A percentile compares a stretch with the other conserved stretches of the same genome.
These are phyloP conservation scores for Daldinia childiae DNA, from an alignment of 495 filamentous ascomycete genomes.

Conservation along the genomic window DNA sequence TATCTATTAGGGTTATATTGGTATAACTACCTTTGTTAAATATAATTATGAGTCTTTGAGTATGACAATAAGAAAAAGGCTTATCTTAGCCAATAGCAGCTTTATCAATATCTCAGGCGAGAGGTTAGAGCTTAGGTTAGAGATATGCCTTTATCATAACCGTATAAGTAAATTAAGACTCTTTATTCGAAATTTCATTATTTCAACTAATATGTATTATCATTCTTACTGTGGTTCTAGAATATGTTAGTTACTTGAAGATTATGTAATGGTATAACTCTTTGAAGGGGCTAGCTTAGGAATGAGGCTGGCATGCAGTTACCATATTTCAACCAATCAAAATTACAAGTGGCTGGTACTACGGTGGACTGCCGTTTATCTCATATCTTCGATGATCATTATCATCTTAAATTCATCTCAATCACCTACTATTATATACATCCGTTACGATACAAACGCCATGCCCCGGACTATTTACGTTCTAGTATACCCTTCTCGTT, in stretches of 20 bases:
- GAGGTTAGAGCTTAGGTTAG: too few species aligned
- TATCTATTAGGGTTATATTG: not conserved
- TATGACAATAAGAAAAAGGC: not conserved
- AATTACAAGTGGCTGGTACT: not conserved
- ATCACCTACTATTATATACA: not conserved
- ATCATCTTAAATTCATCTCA: not conserved
- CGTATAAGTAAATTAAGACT: too few species aligned
- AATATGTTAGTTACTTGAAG: too few species aligned
- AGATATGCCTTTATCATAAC: not conserved
- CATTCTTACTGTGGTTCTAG: too few species aligned
- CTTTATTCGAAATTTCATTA: too few species aligned
- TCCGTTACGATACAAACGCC: not conserved
- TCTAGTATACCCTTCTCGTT: not conserved
- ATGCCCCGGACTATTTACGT: not conserved
- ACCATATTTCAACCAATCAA: not conserved
- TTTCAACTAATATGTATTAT: too few species aligned
- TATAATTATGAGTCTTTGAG: too few species aligned
- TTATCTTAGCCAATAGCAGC: not conserved
- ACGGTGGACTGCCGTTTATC: not conserved
- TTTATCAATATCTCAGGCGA: too few species aligned
- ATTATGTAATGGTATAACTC: too few species aligned
- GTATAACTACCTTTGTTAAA: too few species aligned
- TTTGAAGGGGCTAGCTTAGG: not conserved
- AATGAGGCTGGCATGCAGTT: not conserved
- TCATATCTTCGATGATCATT: not conserved